Evolutionary conservation across 139 green algal genomes (phyloP), one percentile per base, ranked within the genome.

Genomic region (Zygnema cylindricum): DNA sequence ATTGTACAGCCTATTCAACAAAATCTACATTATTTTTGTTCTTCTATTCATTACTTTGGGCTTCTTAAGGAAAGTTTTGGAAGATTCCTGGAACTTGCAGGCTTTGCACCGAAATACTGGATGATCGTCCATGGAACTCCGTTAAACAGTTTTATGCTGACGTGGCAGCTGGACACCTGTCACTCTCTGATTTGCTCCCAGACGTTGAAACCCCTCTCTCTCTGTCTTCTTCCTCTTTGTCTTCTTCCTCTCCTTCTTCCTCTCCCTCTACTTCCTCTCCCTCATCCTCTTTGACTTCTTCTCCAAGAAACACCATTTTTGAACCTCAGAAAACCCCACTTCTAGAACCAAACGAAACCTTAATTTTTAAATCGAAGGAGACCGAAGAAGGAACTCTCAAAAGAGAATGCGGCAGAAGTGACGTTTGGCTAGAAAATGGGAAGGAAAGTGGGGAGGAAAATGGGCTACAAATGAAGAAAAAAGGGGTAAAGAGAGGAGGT

Each of bases 91-190:
- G n/a, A n/a, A 40, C 40, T 0, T 43, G 38, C 71, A 79, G 71
- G 71, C 38, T 54, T 16, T 79, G 71, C 16, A 11, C 21, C 21
- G 71, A 79, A 43, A 11, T 11, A 7, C 38, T 79, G 3, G 38
- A 43, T 3, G 38, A 79, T 16, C 71, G 71, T 3, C 36, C 36
- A 7, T 79, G 71, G 71, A 16, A 41, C 3, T 3, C 71, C 3
- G 71, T 79, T 3, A 16, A 79, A 25, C 36, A 16, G 11, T 79
- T 79, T 16, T 79, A 79, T 43, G 71, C 16, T 54, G 36, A 79
- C 16, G 16, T 79, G 71, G 71, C 71, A n/a, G 36, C 71, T 16
- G 71, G 71, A 41, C 71, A 79, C 36, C 7, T 79, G 71, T 41
- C 71, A 79, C 36, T 79, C 7, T 16, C 7, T 79, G 71, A 79